A percentile compares a stretch with the other conserved stretches of the same genome.
These are phyloP conservation scores for Sclerotinia borealis DNA, from an alignment of 2,329 filamentous ascomycete species.

Conservation along the genomic window DNA sequence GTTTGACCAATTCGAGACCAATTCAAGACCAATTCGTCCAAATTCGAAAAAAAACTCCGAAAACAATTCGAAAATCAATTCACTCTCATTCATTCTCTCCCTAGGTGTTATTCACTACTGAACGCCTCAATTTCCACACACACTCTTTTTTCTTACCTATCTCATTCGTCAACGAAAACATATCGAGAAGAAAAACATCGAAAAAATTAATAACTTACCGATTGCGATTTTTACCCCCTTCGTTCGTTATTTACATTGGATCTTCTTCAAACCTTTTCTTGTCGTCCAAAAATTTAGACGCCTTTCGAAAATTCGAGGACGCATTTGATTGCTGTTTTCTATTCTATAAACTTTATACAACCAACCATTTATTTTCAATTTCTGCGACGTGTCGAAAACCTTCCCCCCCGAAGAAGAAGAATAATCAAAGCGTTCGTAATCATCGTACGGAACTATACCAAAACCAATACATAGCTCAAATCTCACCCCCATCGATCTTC, in stretches of 20 bases:
- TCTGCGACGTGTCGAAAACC: slow-evolving; percentile 11
- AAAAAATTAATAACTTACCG: background rate
- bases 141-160: background rate
- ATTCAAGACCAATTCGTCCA: background rate
- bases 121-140: background rate
- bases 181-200: too few relatives aligned
- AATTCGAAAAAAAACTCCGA: background rate
- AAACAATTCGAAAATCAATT: background rate
- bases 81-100: background rate
- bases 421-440: slow-evolving; percentile 13
- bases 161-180: background rate
- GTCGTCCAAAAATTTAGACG: background rate
- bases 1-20: background rate
- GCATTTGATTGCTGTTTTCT: slow-evolving; percentile 29
- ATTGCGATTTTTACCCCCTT: background rate
- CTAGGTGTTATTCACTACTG: too few relatives aligned
- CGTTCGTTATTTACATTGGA: slow-evolving; percentile 10
- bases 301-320: slow-evolving; percentile 18
- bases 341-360: background rate
- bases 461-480: background rate
- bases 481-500: background rate
- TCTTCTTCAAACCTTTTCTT: slow-evolving; percentile 9
- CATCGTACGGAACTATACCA: background rate
- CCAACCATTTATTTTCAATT: slow-evolving; percentile 3
- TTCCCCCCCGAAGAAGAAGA: slow-evolving; percentile 2